These are phyloP conservation scores for Gliomastix tumulicola DNA, from an alignment of 2,329 filamentous ascomycete genomes.

Conservation along the genomic window DNA sequence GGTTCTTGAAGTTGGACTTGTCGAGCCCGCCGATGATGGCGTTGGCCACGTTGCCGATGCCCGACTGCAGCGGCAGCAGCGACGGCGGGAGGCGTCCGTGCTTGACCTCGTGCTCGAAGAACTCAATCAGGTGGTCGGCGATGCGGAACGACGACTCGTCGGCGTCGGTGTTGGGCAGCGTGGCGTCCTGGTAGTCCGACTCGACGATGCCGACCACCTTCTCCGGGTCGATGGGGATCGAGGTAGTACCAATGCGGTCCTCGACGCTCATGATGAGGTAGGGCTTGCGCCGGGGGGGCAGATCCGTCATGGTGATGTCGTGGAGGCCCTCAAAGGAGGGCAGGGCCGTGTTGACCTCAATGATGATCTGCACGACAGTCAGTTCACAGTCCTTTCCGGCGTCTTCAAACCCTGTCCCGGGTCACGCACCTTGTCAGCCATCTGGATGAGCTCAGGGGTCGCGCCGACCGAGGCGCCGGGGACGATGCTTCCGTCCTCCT, in stretches of 20 bases:
- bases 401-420: no score
- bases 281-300: conserved; percentile 74
- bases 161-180: conserved; percentile 67
- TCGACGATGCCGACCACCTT: conserved; percentile 81
- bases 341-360: conserved; percentile 83
- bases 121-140: conserved; percentile 73
- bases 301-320: conserved; percentile 84
- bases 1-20: conserved; percentile 75
- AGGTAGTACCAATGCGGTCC: conserved; percentile 76
- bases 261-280: conserved; percentile 81
- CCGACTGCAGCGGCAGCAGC: conserved; percentile 76
- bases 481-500: conserved; percentile 82
- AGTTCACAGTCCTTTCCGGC: no score
- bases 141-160: conserved; percentile 69
- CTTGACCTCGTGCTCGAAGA: conserved; percentile 75
- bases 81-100: conserved; percentile 70
- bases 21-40: conserved; percentile 80
- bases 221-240: conserved; percentile 78
- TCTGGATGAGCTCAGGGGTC: conserved; percentile 78
- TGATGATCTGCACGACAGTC: conserved; percentile 55
- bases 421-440: conserved; percentile 67
- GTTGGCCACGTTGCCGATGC: conserved; percentile 91
- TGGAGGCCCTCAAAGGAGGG: conserved; percentile 83
- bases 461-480: conserved; percentile 82
- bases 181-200: conserved; percentile 72